Percentiles rank a stretch among this genome's conserved stretches.
Evolutionary conservation across 2,329 filamentous ascomycete species (phyloP).

Genomic region (Phialophora tarda): DNA sequence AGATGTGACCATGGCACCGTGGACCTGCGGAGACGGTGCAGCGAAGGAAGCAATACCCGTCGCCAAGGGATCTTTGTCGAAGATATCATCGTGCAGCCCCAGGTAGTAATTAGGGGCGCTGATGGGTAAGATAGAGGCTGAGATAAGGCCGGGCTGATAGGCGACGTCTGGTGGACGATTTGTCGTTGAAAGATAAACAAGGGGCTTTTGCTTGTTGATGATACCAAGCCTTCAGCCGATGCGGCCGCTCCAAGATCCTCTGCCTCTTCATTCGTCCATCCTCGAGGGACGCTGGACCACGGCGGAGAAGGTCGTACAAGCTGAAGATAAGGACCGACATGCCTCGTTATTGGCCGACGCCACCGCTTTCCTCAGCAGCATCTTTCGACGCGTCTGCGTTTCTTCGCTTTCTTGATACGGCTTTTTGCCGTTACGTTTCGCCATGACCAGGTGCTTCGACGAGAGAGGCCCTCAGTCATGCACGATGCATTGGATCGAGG

Average conservation of each 20-base stretch:
- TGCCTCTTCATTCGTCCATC: not conserved
- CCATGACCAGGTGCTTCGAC: slow-evolving; percentile 3
- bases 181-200: not conserved
- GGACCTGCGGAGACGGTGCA: not conserved
- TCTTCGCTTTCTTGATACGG: not conserved
- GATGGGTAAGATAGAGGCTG: not conserved
- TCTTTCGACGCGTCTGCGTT: not conserved
- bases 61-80: not conserved
- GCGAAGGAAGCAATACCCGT: slow-evolving; percentile 4
- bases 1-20: not conserved
- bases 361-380: not conserved
- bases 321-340: slow-evolving; percentile 9
- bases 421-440: slow-evolving; percentile 13
- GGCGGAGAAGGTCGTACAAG: slow-evolving; percentile 1
- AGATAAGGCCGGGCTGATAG: slow-evolving; percentile 7
- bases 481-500: not conserved
- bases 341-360: slow-evolving; percentile 2
- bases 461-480: not conserved
- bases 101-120: not conserved
- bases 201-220: not conserved
- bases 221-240: slow-evolving; percentile 1
- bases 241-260: not conserved
- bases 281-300: not conserved
- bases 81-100: not conserved
- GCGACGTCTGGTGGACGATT: not conserved